Percentiles rank a stretch among this genome's conserved stretches.
phyloP scores from a whole-genome alignment of 179 eudicot species.

The Beta lomatogona region DNA sequence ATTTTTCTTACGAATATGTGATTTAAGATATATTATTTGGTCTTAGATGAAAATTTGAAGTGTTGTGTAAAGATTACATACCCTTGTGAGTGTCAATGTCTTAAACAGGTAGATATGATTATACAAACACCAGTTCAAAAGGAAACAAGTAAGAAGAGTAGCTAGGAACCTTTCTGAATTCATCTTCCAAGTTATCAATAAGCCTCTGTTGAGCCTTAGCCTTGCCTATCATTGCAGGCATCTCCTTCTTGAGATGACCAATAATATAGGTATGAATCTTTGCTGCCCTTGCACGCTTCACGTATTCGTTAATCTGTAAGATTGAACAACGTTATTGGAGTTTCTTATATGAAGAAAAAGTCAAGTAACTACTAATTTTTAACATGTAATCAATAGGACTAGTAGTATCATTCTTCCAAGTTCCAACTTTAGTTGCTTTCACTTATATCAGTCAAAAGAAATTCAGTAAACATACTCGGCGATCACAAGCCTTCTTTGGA shows the following conservation, averaged over 20 bases:
- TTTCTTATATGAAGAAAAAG: neutral
- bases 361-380: neutral
- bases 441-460: neutral
- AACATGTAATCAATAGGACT: neutral
- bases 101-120: neutral
- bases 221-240: constrained; percentile 89
- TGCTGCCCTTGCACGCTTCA: constrained; percentile 96
- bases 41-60: too few species aligned
- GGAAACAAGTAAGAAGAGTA: neutral
- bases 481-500: constrained; percentile 93
- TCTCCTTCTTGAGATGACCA: constrained; percentile 88
- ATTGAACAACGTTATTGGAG: neutral
- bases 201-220: constrained; percentile 67
- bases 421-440: neutral
- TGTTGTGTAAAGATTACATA: too few species aligned
- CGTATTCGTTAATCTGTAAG: constrained; percentile 85
- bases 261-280: constrained; percentile 89
- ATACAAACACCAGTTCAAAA: neutral
- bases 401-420: neutral
- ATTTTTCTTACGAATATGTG: neutral
- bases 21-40: too few species aligned
- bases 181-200: constrained; percentile 69
- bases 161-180: constrained; percentile 63
- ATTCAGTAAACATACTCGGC: constrained; percentile 55
- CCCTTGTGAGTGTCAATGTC: too few species aligned